Evolutionary conservation across 2,329 filamentous ascomycete genomes (phyloP).

Genomic region (Apiospora sp.): DNA sequence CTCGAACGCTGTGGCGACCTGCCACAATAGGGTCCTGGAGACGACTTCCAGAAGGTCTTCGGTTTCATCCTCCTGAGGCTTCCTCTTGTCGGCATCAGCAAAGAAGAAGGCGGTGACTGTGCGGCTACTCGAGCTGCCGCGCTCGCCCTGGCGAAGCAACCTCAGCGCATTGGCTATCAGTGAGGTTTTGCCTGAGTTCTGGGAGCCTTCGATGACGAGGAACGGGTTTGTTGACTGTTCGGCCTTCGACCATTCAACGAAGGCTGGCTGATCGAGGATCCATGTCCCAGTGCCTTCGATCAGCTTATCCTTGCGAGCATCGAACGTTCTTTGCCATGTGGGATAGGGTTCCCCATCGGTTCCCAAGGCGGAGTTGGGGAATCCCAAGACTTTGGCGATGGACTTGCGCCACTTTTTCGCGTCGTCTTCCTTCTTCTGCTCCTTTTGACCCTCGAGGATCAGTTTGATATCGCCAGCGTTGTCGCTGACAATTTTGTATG

Average conservation of each 20-base stretch:
- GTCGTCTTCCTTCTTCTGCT: slow-evolving; percentile 42
- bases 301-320: slow-evolving; percentile 40
- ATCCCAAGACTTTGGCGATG: slow-evolving; percentile 40
- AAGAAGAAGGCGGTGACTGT: slow-evolving; percentile 41
- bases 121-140: slow-evolving; percentile 35
- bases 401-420: slow-evolving; percentile 41
- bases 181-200: slow-evolving; percentile 44
- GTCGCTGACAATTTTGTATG: slow-evolving; percentile 43
- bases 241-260: slow-evolving; percentile 36
- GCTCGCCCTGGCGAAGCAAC: slow-evolving; percentile 36
- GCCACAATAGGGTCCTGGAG: slow-evolving; percentile 42
- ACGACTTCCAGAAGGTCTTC: slow-evolving; percentile 34
- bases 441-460: slow-evolving; percentile 40
- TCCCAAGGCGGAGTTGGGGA: slow-evolving; percentile 39
- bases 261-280: slow-evolving; percentile 35
- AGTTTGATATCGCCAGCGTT: slow-evolving; percentile 41
- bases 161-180: slow-evolving; percentile 43
- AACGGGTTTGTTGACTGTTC: slow-evolving; percentile 34
- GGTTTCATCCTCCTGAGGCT: slow-evolving; percentile 40
- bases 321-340: slow-evolving; percentile 42
- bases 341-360: slow-evolving; percentile 40
- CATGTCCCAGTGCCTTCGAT: slow-evolving; percentile 42
- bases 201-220: slow-evolving; percentile 39
- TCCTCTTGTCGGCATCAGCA: slow-evolving; percentile 40
- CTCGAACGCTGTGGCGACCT: slow-evolving; percentile 43